These are phyloP conservation scores for Tylopilus balloui DNA, from an alignment of 768 basidiomycete genomes.

Conservation along the genomic window DNA sequence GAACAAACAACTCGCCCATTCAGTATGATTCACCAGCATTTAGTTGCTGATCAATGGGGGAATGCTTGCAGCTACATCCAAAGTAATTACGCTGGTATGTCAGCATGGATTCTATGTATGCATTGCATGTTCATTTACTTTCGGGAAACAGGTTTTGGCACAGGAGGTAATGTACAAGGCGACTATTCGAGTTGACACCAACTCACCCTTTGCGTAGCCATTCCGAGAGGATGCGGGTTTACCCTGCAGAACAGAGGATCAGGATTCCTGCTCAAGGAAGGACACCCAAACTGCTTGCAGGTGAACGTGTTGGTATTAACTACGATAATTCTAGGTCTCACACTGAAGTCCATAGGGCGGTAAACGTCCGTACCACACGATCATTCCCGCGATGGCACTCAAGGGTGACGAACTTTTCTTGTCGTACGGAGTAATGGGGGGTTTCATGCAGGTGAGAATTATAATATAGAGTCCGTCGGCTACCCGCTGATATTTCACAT, in stretches of 20 bases:
- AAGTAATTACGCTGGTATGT: constrained; percentile 77
- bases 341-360: constrained; percentile 47
- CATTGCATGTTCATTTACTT: background rate
- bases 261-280: constrained; percentile 73
- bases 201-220: constrained; percentile 42
- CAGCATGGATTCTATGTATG: background rate
- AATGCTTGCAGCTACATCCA: constrained; percentile 89
- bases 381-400: constrained; percentile 86
- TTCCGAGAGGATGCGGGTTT: constrained; percentile 94
- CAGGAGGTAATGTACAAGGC: constrained; percentile 50
- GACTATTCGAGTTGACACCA: background rate
- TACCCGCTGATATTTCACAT: background rate
- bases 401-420: constrained; percentile 79
- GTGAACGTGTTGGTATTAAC: constrained; percentile 33
- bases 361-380: constrained; percentile 90
- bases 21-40: background rate
- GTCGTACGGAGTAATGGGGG: constrained; percentile 89
- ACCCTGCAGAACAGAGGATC: constrained; percentile 93
- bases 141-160: constrained; percentile 69
- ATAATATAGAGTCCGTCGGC: background rate
- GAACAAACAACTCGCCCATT: background rate
- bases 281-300: constrained; percentile 81
- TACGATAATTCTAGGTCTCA: background rate
- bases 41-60: constrained; percentile 82
- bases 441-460: constrained; percentile 70